These are phyloP conservation scores for Talaromyces islandicus DNA, from an alignment of 2,329 filamentous ascomycete species.

Conservation along the genomic window DNA sequence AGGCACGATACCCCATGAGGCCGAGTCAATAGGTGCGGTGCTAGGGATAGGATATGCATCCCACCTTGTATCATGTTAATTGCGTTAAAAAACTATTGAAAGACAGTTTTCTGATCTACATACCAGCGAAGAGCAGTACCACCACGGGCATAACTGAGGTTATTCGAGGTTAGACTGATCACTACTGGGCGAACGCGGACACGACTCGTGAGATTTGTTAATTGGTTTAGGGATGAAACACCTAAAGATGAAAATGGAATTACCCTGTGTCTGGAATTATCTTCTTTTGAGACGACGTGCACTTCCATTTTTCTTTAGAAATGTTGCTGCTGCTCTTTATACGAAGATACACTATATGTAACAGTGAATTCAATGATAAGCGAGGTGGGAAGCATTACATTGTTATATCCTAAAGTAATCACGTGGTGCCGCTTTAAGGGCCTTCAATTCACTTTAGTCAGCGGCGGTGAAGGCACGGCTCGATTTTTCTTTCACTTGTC, in stretches of 20 bases:
- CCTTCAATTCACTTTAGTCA: too few species aligned
- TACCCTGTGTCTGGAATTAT: constrained; percentile 19
- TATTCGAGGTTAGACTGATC: background rate
- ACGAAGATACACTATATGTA: too few species aligned
- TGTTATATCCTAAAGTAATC: too few species aligned
- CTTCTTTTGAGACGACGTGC: constrained; percentile 23
- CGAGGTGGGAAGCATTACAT: too few species aligned
- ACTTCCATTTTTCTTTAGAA: constrained; percentile 13
- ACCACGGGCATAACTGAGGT: background rate
- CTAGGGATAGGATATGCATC: constrained; percentile 39
- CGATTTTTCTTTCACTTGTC: too few species aligned
- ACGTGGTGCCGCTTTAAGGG: too few species aligned
- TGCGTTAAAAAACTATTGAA: background rate
- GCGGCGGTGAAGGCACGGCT: too few species aligned
- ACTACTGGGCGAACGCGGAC: background rate
- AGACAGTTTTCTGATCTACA: background rate
- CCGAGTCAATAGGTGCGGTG: constrained; percentile 27
- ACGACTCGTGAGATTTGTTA: background rate
- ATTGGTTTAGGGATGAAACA: background rate
- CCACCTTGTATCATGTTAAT: constrained; percentile 29
- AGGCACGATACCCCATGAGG: constrained; percentile 43
- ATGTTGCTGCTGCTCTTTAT: background rate
- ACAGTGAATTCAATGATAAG: too few species aligned
- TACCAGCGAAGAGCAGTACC: background rate
- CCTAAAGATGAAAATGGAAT: constrained; percentile 3